These are phyloP conservation scores for Arabidopsis suecica DNA, from an alignment of 345 rosid species.

Conservation along the genomic window DNA sequence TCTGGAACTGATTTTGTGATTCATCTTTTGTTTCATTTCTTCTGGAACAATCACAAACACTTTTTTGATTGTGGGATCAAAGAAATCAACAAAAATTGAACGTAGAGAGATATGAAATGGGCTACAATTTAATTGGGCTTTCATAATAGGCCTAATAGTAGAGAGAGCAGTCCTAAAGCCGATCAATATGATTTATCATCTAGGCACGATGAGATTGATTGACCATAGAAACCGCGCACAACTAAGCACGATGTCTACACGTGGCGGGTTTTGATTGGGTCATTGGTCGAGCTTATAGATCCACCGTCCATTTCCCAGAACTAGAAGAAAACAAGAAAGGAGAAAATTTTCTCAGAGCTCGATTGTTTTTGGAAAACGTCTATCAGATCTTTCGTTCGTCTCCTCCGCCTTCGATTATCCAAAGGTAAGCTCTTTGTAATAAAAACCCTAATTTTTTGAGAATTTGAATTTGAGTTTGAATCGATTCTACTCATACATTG, in stretches of 20 bases:
- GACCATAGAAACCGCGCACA: conserved; percentile 31
- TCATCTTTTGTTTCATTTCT: not conserved
- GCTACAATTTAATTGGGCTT: conserved; percentile 1
- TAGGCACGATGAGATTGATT: conserved; percentile 36
- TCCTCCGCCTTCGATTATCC: conserved; percentile 32
- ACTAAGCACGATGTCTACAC: conserved; percentile 41
- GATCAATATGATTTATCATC: conserved; percentile 12
- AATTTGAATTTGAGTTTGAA: not conserved
- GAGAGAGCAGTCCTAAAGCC: no score
- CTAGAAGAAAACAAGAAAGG: not conserved
- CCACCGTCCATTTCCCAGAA: conserved; percentile 26
- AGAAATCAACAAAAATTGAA: not conserved
- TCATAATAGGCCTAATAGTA: not conserved
- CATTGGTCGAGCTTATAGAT: not conserved
- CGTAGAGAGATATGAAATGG: no score
- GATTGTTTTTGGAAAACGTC: not conserved
- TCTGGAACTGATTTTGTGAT: not conserved
- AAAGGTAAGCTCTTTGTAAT: conserved; percentile 16
- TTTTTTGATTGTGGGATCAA: no score
- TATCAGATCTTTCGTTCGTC: conserved; percentile 23
- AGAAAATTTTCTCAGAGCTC: not conserved
- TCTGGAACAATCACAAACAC: not conserved
- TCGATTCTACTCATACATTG: not conserved
- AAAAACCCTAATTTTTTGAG: not conserved
- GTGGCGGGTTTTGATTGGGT: not conserved